Percentiles rank a stretch among this genome's conserved stretches.
Conservation (phyloP, 1,284 basidiomycete genomes). For the Clitocybe nebularis region DNA sequence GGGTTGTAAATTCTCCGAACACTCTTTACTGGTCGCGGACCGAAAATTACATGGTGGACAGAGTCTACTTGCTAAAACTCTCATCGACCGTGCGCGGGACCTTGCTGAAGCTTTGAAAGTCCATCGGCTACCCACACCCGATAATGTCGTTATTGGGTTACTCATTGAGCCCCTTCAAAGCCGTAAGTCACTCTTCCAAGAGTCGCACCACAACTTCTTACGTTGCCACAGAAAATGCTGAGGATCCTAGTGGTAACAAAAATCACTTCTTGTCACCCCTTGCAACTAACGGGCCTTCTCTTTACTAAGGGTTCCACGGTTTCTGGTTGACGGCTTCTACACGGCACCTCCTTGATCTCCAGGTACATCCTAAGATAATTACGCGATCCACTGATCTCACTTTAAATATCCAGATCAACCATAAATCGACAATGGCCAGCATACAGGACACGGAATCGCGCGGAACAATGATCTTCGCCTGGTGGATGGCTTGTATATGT, state of each 20-base stretch:
- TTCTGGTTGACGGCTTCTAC: constrained; percentile 80
- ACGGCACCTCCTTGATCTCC: constrained; percentile 71
- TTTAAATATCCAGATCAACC: constrained; percentile 58
- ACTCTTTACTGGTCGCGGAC: constrained; percentile 76
- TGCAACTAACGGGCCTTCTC: not conserved
- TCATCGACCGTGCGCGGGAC: constrained; percentile 78
- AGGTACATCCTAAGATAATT: constrained; percentile 44
- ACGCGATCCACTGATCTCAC: constrained; percentile 12
- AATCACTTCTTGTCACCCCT: constrained; percentile 9
- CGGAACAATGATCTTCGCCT: constrained; percentile 81
- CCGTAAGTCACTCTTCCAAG: constrained; percentile 55
- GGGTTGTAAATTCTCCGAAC: constrained; percentile 90
- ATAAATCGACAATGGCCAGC: constrained; percentile 67
- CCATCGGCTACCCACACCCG: constrained; percentile 72
- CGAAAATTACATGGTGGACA: constrained; percentile 67
- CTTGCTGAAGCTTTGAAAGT: constrained; percentile 84
- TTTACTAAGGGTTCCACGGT: constrained; percentile 62
- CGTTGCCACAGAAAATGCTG: constrained; percentile 53
- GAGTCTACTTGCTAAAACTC: constrained; percentile 71
- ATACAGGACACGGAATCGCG: constrained; percentile 68
- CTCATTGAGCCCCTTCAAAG: constrained; percentile 78
- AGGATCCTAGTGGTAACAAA: constrained; percentile 55
- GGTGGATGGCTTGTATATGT: constrained; percentile 67
- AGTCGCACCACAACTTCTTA: constrained; percentile 10
- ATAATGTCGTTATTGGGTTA: constrained; percentile 77